These are phyloP conservation scores for Candida albicans DNA, from an alignment of 1,139 yeast genomes.

Conservation along the genomic window DNA sequence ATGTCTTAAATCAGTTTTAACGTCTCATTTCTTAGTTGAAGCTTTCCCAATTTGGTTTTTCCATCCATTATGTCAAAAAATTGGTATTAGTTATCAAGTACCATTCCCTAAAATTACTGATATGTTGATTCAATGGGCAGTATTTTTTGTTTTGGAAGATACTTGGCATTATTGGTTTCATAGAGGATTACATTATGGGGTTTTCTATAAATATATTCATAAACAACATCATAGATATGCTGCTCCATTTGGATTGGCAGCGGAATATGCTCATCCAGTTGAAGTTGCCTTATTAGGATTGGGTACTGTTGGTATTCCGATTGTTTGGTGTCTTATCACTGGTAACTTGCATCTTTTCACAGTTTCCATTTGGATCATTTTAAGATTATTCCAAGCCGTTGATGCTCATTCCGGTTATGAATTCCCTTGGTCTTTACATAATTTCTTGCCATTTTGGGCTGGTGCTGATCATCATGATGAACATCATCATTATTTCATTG, in stretches of 20 bases:
- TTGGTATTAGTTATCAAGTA: slow-evolving; percentile 73
- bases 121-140: slow-evolving; percentile 61
- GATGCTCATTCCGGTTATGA: slow-evolving; percentile 98
- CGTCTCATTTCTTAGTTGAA: slow-evolving; percentile 86
- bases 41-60: slow-evolving; percentile 95
- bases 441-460: slow-evolving; percentile 93
- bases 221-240: slow-evolving; percentile 97
- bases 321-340: slow-evolving; percentile 50
- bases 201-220: slow-evolving; percentile 86
- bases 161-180: slow-evolving; percentile 97
- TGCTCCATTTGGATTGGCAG: slow-evolving; percentile 94
- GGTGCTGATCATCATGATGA: slow-evolving; percentile 98
- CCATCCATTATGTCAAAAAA: slow-evolving; percentile 79
- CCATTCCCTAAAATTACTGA: slow-evolving; percentile 74
- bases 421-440: slow-evolving; percentile 93
- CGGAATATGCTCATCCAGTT: slow-evolving; percentile 94
- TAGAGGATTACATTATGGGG: slow-evolving; percentile 81
- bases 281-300: slow-evolving; percentile 89
- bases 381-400: slow-evolving; percentile 89
- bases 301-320: slow-evolving; percentile 94
- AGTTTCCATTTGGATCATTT: slow-evolving; percentile 80
- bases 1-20: slow-evolving; percentile 79
- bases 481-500: slow-evolving; percentile 91
- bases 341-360: slow-evolving; percentile 66
- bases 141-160: slow-evolving; percentile 85